Conservation (phyloP, 495 filamentous ascomycete species). For the Lepraria neglecta region DNA sequence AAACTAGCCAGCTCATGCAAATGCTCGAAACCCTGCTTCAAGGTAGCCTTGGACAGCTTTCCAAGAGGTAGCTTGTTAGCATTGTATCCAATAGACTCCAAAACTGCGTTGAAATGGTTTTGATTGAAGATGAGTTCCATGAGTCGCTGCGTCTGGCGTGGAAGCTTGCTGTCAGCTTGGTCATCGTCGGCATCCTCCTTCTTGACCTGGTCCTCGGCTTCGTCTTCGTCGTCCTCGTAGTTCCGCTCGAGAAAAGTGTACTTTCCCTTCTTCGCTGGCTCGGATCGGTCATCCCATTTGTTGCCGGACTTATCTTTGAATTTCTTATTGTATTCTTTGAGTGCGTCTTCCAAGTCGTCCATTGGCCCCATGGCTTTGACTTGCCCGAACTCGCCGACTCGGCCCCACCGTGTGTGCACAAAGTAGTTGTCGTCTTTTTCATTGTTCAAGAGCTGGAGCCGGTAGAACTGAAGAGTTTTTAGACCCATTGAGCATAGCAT, state of each 20-base stretch:
- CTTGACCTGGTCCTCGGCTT: constrained; percentile 25
- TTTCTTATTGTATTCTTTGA: constrained; percentile 56
- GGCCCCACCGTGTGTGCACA: constrained; percentile 70
- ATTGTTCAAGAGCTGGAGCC: constrained; percentile 24
- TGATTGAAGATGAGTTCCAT: constrained; percentile 80
- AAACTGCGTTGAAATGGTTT: constrained; percentile 55
- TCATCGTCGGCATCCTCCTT: constrained; percentile 16
- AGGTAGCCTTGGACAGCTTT: constrained; percentile 70
- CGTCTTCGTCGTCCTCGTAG: constrained; percentile 61
- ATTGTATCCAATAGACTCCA: constrained; percentile 69
- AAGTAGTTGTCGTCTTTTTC: constrained; percentile 33
- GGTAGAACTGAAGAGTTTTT: constrained; percentile 21
- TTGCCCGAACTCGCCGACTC: constrained; percentile 69
- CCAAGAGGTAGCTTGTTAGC: constrained; percentile 72
- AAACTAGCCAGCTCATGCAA: constrained; percentile 68
- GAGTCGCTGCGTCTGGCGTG: constrained; percentile 53
- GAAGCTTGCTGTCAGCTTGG: constrained; percentile 44
- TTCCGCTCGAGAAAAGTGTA: constrained; percentile 70
- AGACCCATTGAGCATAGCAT: constrained; percentile 12
- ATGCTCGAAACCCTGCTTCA: constrained; percentile 61
- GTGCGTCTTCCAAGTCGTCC: constrained; percentile 39
- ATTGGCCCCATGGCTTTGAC: constrained; percentile 41
- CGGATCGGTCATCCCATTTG: constrained; percentile 54
- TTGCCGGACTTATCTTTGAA: constrained; percentile 75
- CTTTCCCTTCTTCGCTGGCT: constrained; percentile 50